Conservation (phyloP, 2,329 filamentous ascomycete genomes). For the Lecanicillium sp. region DNA sequence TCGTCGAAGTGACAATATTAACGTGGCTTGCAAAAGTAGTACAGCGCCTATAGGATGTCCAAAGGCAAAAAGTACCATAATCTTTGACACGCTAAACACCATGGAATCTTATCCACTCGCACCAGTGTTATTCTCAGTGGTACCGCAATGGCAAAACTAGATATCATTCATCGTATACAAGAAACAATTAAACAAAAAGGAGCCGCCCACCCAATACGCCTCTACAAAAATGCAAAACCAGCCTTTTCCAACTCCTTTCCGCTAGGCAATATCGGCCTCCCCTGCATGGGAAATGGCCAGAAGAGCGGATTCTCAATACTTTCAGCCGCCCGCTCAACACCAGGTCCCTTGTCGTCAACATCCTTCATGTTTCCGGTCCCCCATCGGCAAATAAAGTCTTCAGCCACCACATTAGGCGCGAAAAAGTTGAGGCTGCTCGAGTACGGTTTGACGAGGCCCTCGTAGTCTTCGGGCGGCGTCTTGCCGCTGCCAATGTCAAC, state of each 20-base stretch:
- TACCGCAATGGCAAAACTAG: too few species aligned
- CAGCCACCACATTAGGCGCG: conserved; percentile 37
- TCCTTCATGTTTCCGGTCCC: conserved; percentile 16
- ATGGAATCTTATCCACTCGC: too few species aligned
- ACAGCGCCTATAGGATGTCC: too few species aligned
- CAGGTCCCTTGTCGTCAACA: conserved; percentile 7
- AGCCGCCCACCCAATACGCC: too few species aligned
- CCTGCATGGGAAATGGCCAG: conserved; percentile 55
- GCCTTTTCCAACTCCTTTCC: conserved; percentile 40
- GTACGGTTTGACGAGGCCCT: conserved; percentile 35
- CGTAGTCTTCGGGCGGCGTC: conserved; percentile 26
- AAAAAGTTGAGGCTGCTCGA: conserved; percentile 51
- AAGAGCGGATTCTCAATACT: conserved; percentile 45
- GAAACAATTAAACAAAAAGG: too few species aligned
- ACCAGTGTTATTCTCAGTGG: too few species aligned
- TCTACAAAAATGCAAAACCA: conserved; percentile 37
- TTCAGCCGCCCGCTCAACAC: conserved; percentile 22
- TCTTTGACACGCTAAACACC: too few species aligned
- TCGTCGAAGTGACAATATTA: too few species aligned
- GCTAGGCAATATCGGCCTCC: conserved; percentile 42
- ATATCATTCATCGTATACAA: too few species aligned
- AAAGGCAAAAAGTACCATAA: too few species aligned
- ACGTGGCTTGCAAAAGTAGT: too few species aligned
- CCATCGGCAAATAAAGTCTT: conserved; percentile 42
- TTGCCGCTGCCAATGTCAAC: conserved; percentile 31